phyloP scores from a whole-genome alignment of 1,284 basidiomycete genomes.

The Austroboletus rostrupii region DNA sequence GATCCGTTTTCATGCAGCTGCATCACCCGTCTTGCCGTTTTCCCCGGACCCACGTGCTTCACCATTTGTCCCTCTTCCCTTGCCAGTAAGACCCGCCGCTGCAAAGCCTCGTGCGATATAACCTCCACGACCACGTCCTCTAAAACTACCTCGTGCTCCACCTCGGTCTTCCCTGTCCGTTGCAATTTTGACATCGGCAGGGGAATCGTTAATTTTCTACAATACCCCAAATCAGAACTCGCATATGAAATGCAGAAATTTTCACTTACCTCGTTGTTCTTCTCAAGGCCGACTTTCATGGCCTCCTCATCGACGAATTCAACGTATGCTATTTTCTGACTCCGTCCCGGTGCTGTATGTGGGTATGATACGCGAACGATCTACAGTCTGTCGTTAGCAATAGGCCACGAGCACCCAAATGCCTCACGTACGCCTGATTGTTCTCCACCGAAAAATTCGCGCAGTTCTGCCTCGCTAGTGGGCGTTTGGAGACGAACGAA shows the following conservation, averaged over 20 bases:
- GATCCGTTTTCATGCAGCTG: slow-evolving; percentile 21
- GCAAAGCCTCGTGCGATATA: slow-evolving; percentile 63
- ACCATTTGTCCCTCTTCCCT: slow-evolving; percentile 32
- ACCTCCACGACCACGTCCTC: slow-evolving; percentile 54
- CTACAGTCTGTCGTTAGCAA: slow-evolving; percentile 35
- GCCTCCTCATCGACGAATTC: slow-evolving; percentile 84
- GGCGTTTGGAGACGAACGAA: slow-evolving; percentile 69
- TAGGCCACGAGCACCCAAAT: not conserved
- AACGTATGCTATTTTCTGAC: slow-evolving; percentile 67
- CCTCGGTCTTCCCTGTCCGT: slow-evolving; percentile 55
- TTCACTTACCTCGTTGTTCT: slow-evolving; percentile 56
- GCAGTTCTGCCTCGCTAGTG: slow-evolving; percentile 65
- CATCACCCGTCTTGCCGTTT: slow-evolving; percentile 25
- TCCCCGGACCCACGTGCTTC: slow-evolving; percentile 29
- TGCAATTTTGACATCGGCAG: slow-evolving; percentile 65
- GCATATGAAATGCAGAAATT: slow-evolving; percentile 16
- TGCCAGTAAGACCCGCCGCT: slow-evolving; percentile 61
- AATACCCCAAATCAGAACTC: slow-evolving; percentile 4
- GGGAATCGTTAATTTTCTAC: slow-evolving; percentile 64
- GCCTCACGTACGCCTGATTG: slow-evolving; percentile 51
- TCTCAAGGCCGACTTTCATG: slow-evolving; percentile 74
- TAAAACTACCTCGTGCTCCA: slow-evolving; percentile 36
- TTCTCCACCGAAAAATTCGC: slow-evolving; percentile 72
- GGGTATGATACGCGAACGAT: slow-evolving; percentile 73
- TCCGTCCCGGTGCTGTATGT: slow-evolving; percentile 40